Evolutionary conservation across 2,329 filamentous ascomycete genomes (phyloP), one percentile per base, ranked within the genome.

Genomic region (Metarhizium rileyi): DNA sequence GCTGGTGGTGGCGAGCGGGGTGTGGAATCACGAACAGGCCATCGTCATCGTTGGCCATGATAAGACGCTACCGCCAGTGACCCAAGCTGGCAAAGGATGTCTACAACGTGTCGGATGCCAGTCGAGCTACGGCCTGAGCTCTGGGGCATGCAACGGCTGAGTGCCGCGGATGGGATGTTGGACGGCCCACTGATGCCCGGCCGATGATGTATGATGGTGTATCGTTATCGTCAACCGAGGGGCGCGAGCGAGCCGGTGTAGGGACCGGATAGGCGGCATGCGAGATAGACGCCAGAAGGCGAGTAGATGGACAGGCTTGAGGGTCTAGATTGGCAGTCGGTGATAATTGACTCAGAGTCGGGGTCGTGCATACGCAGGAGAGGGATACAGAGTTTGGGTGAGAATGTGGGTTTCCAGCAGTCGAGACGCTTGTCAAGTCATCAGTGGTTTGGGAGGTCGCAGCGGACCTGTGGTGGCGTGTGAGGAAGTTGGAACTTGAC

Each of bases 1-100:
- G 41, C 41, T 22, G 26, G 10, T 10, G 20, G 28, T n/a, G 20
- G 7, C 18, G 42, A 25, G 20, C 28, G 16, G 47, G 26, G 33
- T 44, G 25, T 42, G 46, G 33, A 53, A 30, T 27, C 27, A 52
- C 72, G 55, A 67, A 80, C 76, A 70, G 66, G 62, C 67, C 70
- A 63, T 79, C 72, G 62, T 76, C 70, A 61, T 70, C 73, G 59
- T 76, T 70, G 65, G 76, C 76, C 78, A 81, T 81, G 50, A 28
- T 54, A 44, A n/a, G 44, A 47, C 36, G 52, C 47, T 44, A 48
- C 44, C 47, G 53, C 50, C 48, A 23, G 22, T 35, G 49, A 35
- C 33, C 47, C n/a, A 38, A 28, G 50, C 23, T 26, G 20, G 28
- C 40, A 18, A 14, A 23, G 10, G 22, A 42, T 25, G 38, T 25